Evolutionary conservation across 2,329 filamentous ascomycete species (phyloP).

Genomic region (Aschersonia sp.): DNA sequence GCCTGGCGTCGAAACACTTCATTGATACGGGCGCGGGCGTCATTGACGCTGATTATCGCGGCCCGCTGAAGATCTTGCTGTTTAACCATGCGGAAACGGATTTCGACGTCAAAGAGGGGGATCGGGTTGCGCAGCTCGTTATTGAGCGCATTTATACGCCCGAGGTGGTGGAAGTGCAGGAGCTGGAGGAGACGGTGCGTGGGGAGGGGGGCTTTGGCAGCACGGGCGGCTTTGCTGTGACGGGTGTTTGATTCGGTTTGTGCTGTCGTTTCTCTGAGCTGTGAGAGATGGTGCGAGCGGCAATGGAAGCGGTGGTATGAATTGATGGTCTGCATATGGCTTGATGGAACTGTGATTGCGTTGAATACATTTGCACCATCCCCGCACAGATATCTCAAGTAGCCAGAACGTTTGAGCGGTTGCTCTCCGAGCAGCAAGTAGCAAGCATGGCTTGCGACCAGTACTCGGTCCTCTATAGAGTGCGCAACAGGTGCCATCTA

Average conservation of each 20-base stretch:
- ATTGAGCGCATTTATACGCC: constrained; percentile 91
- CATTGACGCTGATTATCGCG: constrained; percentile 94
- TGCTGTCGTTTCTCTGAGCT: too few species aligned
- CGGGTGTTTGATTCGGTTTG: neutral
- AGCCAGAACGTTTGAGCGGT: too few species aligned
- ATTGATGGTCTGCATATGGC: neutral
- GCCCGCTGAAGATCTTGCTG: constrained; percentile 83
- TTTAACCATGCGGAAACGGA: constrained; percentile 83
- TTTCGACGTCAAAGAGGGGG: constrained; percentile 70
- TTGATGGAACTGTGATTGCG: neutral
- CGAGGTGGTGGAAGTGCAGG: constrained; percentile 75
- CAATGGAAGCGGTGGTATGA: neutral
- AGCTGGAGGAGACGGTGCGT: constrained; percentile 79
- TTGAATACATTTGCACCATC: neutral
- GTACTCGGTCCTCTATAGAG: neutral
- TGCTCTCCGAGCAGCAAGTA: too few species aligned
- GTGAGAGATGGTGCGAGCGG: neutral
- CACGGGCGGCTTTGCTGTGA: constrained; percentile 39
- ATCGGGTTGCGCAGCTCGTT: constrained; percentile 86
- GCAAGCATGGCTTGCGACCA: neutral
- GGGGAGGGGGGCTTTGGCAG: constrained; percentile 88
- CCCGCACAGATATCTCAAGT: too few species aligned
- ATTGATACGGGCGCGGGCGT: constrained; percentile 95
- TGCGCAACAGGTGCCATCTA: constrained; percentile 35
- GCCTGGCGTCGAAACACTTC: constrained; percentile 83